Base-by-base conservation (phyloP, 495 filamentous ascomycete genomes). In the Penicillium nucicola region DNA sequence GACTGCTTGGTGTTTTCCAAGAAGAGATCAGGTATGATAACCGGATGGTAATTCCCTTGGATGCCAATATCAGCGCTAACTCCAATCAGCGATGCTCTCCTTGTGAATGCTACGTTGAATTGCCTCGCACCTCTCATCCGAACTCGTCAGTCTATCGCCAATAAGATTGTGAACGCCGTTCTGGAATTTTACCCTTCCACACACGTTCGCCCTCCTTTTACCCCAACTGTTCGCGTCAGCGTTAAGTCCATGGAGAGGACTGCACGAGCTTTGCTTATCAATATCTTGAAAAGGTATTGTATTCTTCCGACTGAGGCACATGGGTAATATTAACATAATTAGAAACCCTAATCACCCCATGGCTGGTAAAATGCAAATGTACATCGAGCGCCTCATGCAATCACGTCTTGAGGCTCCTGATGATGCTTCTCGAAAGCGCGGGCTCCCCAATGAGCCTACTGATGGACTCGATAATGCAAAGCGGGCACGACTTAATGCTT, bases 221-320 rank as follows among this genome's bases (percentile, higher is more conserved):
- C 87, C 1, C 78, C 88, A 4, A 87, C 84, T 60, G 78, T 80
- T 28, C 90, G 86, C 45, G 84, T 99, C 31, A 81, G 89, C 34
- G 75, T 96, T 42, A 89, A 87, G 68, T 96, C 91, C 1, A 93
- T 97, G 84, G 93, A 93, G 65, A 87, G 93, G 53, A 99, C 93
- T 13, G 87, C 88, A 1, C 81, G 90, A 47, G 81, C 87, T 48
- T 67, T 99, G 33, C 76, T 97, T 13, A 77, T 87, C 32, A 90
- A 96, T 64, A 71, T 96, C 30, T 70, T 84, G 48, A 89, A 87
- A 70, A 81, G 83, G 88, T 92, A 78, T 36, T 42, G 14, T 37
- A 5, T 18, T 12, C 25, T 31, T 23, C 13, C 12, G 12, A 10
- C 12, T 13, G n/a, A 23, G 28, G 22, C 3, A 5, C 12, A 18